Conservation (phyloP, 352 stramenopile genomes). For the Hyaloperonospora arabidopsidis region DNA sequence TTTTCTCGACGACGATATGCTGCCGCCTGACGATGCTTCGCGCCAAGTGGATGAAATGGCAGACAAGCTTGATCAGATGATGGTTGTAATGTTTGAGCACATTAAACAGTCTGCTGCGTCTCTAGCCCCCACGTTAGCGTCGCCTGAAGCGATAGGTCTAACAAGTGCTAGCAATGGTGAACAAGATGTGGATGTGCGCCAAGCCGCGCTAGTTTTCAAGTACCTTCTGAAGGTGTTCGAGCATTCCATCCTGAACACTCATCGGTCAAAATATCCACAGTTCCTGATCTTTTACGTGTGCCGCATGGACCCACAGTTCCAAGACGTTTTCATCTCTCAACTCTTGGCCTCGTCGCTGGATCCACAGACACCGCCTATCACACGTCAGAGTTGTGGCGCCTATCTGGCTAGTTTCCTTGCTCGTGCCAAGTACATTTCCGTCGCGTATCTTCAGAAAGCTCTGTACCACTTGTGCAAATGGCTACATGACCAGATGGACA, state of each 20-base stretch:
- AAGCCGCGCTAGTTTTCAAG: constrained; percentile 61
- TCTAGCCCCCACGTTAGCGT: background rate
- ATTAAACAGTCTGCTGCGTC: constrained; percentile 37
- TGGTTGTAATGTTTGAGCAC: constrained; percentile 85
- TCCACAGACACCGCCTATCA: constrained; percentile 78
- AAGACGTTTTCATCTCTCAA: constrained; percentile 80
- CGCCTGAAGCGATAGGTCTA: background rate
- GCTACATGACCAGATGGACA: constrained; percentile 91
- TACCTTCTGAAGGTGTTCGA: constrained; percentile 81
- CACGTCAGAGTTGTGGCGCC: constrained; percentile 88
- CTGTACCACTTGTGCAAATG: constrained; percentile 90
- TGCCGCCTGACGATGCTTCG: constrained; percentile 38
- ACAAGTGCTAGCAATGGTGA: constrained; percentile 5
- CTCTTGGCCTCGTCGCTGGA: constrained; percentile 68
- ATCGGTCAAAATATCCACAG: constrained; percentile 90
- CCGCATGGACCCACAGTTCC: constrained; percentile 61
- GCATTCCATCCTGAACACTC: constrained; percentile 81
- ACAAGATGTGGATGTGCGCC: constrained; percentile 35
- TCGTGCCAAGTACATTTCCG: constrained; percentile 89
- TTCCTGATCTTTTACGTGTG: constrained; percentile 88
- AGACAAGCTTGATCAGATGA: constrained; percentile 84
- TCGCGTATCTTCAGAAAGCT: constrained; percentile 89
- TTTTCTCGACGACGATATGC: constrained; percentile 70
- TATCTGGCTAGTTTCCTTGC: constrained; percentile 96
- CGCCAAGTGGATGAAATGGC: constrained; percentile 71